A percentile compares a stretch with the other conserved stretches of the same genome.
These are phyloP conservation scores for Pseudevernia furfuracea DNA, from an alignment of 495 filamentous ascomycete genomes.

Conservation along the genomic window DNA sequence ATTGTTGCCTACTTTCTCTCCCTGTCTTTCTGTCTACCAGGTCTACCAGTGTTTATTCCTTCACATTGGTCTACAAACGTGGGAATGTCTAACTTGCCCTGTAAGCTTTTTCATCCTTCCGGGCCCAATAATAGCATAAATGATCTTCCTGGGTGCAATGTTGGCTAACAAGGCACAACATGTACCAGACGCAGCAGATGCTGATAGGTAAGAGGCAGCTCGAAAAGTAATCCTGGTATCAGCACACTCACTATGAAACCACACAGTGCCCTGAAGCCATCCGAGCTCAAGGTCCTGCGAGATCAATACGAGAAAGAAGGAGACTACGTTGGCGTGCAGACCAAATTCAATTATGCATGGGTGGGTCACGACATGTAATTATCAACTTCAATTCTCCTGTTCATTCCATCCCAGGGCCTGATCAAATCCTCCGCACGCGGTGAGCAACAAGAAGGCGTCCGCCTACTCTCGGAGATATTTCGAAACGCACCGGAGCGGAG, in stretches of 20 bases:
- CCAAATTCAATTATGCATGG: constrained; percentile 99
- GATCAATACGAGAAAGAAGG: constrained; percentile 95
- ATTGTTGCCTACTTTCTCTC: background rate
- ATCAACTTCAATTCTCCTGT: constrained; percentile 10
- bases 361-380: constrained; percentile 39
- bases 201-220: constrained; percentile 64
- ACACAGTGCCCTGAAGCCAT: constrained; percentile 71
- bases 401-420: constrained; percentile 55
- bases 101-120: constrained; percentile 39
- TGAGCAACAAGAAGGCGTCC: constrained; percentile 93
- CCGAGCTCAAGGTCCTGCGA: constrained; percentile 84
- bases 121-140: constrained; percentile 2
- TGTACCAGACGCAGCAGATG: constrained; percentile 82
- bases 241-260: constrained; percentile 16
- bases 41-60: background rate
- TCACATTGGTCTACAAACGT: background rate
- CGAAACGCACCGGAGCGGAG: constrained; percentile 82
- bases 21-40: background rate
- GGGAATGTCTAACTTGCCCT: constrained; percentile 53
- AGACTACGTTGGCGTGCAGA: constrained; percentile 91
- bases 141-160: background rate
- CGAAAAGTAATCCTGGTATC: background rate
- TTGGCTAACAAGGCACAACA: constrained; percentile 18
- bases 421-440: constrained; percentile 78
- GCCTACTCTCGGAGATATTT: constrained; percentile 93